Percentiles rank a stretch among this genome's conserved stretches.
phyloP scores from a whole-genome alignment of 345 rosid species.

The Citrus inodora region DNA sequence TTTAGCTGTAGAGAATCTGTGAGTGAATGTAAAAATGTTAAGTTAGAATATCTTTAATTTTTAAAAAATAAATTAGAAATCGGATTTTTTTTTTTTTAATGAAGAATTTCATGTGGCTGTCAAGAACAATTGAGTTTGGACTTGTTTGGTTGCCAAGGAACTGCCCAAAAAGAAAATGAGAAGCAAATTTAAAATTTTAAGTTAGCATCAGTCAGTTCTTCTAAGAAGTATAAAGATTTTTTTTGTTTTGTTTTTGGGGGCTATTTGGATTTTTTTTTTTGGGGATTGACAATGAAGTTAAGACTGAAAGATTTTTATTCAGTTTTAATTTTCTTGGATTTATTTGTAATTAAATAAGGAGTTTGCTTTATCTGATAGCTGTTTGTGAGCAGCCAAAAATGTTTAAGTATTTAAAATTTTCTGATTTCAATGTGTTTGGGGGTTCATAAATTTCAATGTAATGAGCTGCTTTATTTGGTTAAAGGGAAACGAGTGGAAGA shows the following conservation, averaged over 20 bases:
- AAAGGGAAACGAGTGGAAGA: background rate
- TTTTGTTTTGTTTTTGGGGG: background rate
- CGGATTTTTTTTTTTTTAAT: background rate
- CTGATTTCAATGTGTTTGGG: background rate
- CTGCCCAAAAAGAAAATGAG: background rate
- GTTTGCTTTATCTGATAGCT: background rate
- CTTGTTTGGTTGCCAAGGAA: conserved; percentile 15
- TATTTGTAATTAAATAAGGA: background rate
- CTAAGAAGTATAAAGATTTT: background rate
- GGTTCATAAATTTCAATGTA: background rate
- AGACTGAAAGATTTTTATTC: background rate
- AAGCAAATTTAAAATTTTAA: background rate
- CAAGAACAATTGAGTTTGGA: background rate
- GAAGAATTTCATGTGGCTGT: background rate
- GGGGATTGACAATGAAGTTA: background rate
- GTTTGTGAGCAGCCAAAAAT: background rate
- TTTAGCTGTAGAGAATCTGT: conserved; percentile 14
- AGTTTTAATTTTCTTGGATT: background rate
- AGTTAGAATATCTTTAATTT: background rate
- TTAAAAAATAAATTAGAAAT: no score
- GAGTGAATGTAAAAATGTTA: background rate
- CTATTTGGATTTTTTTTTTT: background rate
- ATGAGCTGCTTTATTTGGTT: background rate
- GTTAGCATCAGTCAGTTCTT: background rate
- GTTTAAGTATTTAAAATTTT: background rate